phyloP scores from a whole-genome alignment of 129 eudicot genomes.

The Smallanthus sonchifolius region DNA sequence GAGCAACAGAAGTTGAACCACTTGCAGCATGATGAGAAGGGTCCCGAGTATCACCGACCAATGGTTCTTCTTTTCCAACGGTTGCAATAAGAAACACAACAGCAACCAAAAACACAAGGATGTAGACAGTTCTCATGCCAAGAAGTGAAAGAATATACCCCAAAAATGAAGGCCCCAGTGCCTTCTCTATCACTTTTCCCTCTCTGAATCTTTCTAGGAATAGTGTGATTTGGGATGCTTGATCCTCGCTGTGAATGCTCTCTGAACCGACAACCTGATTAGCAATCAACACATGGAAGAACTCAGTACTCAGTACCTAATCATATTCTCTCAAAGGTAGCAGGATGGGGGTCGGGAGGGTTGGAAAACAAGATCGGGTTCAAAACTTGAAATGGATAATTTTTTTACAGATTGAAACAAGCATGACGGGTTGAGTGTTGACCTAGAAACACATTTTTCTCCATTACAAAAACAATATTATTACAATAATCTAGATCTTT shows the following conservation, averaged over 20 bases:
- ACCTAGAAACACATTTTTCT: neutral
- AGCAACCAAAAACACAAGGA: slow-evolving; percentile 50
- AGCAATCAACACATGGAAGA: slow-evolving; percentile 12
- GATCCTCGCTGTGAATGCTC: slow-evolving; percentile 58
- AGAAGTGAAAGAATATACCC: slow-evolving; percentile 59
- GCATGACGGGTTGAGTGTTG: neutral
- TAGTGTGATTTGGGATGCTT: slow-evolving; percentile 63
- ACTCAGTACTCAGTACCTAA: neutral
- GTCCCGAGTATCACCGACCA: slow-evolving; percentile 47
- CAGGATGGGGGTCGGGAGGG: neutral
- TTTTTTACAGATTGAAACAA: neutral
- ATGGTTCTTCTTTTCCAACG: slow-evolving; percentile 56
- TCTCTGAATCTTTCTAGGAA: slow-evolving; percentile 74
- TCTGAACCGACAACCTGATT: slow-evolving; percentile 81
- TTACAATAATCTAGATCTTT: neutral
- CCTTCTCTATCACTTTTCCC: slow-evolving; percentile 67
- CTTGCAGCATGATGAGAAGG: slow-evolving; percentile 26
- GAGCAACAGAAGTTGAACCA: slow-evolving; percentile 30
- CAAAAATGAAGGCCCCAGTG: slow-evolving; percentile 59
- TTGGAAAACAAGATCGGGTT: neutral
- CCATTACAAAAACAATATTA: neutral
- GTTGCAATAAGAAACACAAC: slow-evolving; percentile 48
- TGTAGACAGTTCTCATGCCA: slow-evolving; percentile 50
- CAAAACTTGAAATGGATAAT: neutral
- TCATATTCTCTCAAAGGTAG: neutral